Evolutionary conservation across 768 basidiomycete genomes (phyloP), one percentile per base, ranked within the genome.

Genomic region (Podaxis pistillaris): DNA sequence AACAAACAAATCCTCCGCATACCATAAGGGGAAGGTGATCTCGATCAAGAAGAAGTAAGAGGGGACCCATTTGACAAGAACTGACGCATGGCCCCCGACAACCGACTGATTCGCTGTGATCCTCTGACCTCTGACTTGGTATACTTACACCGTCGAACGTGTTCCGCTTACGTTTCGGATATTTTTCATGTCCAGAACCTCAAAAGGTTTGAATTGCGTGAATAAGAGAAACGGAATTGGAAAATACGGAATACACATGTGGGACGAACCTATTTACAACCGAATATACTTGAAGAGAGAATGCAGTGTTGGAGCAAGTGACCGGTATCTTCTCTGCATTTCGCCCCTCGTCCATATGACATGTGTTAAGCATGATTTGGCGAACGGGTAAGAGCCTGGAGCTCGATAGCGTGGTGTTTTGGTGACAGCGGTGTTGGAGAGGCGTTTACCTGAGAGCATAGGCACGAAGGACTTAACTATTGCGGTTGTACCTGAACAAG

Each of bases 1-100:
- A 36, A 54, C 22, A 61, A 46, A 46, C 38, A 46, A 61, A 7
- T 22, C 60, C 53, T 24, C 17, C 12, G 22, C 28, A 2, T 49
- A 22, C 60, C 53, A 54, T 44, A 61, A 55, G 19, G 36, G 52
- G 60, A 46, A 55, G 12, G 9, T 50, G 40, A 61, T 61, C 60
- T 61, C 44, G 60, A 61, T 61, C 60, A 47, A 26, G 30, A 19
- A 47, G 41, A 47, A 50, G 49, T n/a, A 22, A 8, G 49, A 12
- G 7, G 24, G 49, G 24, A 26, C 19, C n/a, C 3, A 24, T 50
- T 50, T 15, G 46, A 37, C 17, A 50, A 38, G 53, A 55, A 47
- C 53, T 33, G 41, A 49, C 36, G 58, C 49, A 28, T 59, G 53
- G 40, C 46, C 15, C 46, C 46, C 47, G 46, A 58, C 38, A 52